phyloP scores from a whole-genome alignment of 2,329 filamentous ascomycete species.

The Cladorrhinum sp. region DNA sequence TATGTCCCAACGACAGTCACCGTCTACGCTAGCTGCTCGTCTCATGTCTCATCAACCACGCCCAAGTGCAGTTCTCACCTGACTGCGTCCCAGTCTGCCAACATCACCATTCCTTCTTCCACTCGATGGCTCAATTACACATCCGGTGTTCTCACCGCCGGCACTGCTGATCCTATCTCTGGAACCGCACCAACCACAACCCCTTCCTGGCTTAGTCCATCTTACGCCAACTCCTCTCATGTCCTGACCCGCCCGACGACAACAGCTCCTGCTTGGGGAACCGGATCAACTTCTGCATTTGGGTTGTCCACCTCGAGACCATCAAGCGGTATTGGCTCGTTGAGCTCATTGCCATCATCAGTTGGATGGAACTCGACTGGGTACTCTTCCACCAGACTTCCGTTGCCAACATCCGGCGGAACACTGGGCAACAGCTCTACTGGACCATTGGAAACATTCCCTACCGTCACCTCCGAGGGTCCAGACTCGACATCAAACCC shows the following conservation, averaged over 20 bases:
- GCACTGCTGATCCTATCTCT: background rate
- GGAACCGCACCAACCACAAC: conserved; percentile 1
- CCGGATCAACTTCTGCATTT: background rate
- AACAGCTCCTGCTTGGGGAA: conserved; percentile 2
- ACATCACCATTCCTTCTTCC: background rate
- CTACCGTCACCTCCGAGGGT: background rate
- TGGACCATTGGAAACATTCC: background rate
- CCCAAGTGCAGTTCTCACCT: conserved; percentile 1
- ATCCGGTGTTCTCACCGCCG: background rate
- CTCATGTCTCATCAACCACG: background rate
- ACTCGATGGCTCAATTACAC: conserved; percentile 2
- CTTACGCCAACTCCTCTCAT: conserved; percentile 2
- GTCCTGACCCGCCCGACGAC: background rate
- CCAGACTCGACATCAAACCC: conserved; percentile 4
- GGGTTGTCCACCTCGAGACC: background rate
- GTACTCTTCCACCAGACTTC: background rate
- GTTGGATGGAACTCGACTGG: background rate
- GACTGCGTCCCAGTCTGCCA: background rate
- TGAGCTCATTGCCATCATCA: background rate
- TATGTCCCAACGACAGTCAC: conserved; percentile 12
- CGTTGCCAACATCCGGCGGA: background rate
- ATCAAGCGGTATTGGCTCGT: background rate
- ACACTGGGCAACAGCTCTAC: background rate
- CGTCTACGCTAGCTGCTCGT: conserved; percentile 9
- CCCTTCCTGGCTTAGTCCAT: background rate